These are phyloP conservation scores for Geranium brycei DNA, from an alignment of 345 rosid genomes.

Conservation along the genomic window DNA sequence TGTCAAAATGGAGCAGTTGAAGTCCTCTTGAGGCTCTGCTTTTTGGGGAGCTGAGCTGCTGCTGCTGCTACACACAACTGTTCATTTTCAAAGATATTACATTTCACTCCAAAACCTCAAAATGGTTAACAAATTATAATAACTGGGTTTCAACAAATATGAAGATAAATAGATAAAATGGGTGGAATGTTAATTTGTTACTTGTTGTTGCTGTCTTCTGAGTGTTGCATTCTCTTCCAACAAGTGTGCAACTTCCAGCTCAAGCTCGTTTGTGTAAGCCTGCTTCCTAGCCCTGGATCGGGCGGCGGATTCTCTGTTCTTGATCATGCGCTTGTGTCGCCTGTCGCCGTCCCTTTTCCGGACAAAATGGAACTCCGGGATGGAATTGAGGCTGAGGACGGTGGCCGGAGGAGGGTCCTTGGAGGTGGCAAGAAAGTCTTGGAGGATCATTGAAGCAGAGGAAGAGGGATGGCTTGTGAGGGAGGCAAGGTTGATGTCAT, in stretches of 20 bases:
- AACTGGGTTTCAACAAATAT: too few species aligned
- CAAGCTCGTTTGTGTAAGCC: constrained; percentile 63
- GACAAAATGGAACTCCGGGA: constrained; percentile 29
- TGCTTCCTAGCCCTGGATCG: constrained; percentile 78
- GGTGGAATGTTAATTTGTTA: constrained; percentile 12
- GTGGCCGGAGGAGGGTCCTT: constrained; percentile 21
- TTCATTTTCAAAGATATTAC: too few species aligned
- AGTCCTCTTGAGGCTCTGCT: constrained; percentile 35
- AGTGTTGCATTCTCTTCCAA: constrained; percentile 56
- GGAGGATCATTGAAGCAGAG: constrained; percentile 20
- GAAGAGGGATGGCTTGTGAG: constrained; percentile 16
- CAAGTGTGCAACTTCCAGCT: constrained; percentile 38
- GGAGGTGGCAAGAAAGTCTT: constrained; percentile 43
- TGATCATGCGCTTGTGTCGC: constrained; percentile 57
- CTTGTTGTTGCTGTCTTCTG: constrained; percentile 48
- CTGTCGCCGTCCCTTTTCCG: constrained; percentile 40
- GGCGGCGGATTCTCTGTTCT: constrained; percentile 81
- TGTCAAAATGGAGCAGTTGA: constrained; percentile 72
- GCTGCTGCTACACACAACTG: constrained; percentile 29
- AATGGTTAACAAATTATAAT: too few species aligned
- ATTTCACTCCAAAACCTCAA: too few species aligned
- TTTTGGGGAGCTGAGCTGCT: constrained; percentile 32
- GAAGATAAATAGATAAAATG: neutral
- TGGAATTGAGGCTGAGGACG: constrained; percentile 45
- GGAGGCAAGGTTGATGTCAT: constrained; percentile 52